phyloP scores from a whole-genome alignment of 345 rosid species.

The Melastoma malabathricum region DNA sequence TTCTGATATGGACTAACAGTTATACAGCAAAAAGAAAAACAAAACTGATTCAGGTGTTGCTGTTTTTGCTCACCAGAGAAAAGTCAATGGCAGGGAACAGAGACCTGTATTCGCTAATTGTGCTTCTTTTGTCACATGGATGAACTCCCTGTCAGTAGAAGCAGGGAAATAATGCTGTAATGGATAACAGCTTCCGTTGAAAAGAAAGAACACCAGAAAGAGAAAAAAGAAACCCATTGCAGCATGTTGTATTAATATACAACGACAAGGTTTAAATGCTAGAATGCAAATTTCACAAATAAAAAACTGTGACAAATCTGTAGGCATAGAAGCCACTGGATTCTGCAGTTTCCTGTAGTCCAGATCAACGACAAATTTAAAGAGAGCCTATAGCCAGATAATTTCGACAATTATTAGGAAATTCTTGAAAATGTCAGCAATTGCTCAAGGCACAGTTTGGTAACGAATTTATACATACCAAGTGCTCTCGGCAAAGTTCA shows the following conservation, averaged over 20 bases:
- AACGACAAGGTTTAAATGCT: no score
- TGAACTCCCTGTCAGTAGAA: constrained; percentile 39
- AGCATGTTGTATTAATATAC: no score
- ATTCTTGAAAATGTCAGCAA: not conserved
- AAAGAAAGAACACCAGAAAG: not conserved
- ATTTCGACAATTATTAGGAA: not conserved
- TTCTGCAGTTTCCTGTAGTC: no score
- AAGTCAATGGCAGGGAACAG: constrained; percentile 62
- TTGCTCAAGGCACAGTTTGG: not conserved
- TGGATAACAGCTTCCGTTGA: not conserved
- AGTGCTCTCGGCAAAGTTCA: constrained; percentile 67
- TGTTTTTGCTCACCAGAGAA: constrained; percentile 32
- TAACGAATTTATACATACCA: constrained; percentile 23
- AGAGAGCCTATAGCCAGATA: not conserved
- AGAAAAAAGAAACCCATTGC: not conserved
- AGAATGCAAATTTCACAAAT: no score
- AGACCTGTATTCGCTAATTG: constrained; percentile 32
- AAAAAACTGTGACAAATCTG: no score
- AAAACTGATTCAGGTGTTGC: not conserved
- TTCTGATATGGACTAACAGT: not conserved
- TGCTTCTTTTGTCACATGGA: constrained; percentile 67
- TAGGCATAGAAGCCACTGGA: no score
- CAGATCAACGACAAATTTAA: no score
- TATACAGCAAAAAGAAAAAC: not conserved
- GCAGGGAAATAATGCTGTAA: not conserved